phyloP scores from a whole-genome alignment of 176 grass and related monocot genomes.

The Stipa capillata region DNA sequence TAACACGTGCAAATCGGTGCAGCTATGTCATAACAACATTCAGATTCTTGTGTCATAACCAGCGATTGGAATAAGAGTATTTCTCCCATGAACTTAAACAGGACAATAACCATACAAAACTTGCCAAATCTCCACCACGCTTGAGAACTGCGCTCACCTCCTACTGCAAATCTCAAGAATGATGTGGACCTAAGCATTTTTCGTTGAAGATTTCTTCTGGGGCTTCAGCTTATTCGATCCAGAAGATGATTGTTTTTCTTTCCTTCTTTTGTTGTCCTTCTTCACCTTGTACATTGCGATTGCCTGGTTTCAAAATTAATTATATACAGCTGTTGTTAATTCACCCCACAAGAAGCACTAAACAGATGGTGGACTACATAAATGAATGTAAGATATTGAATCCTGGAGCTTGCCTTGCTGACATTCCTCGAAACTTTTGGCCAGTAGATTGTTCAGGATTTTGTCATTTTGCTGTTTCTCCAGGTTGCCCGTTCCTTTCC shows the following conservation, averaged over 20 bases:
- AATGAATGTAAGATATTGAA: not conserved
- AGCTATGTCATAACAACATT: conserved; percentile 10
- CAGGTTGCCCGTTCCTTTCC: conserved; percentile 59
- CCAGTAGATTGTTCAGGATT: conserved; percentile 57
- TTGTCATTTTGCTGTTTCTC: conserved; percentile 71
- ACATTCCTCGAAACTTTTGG: conserved; percentile 57
- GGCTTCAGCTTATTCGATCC: conserved; percentile 48
- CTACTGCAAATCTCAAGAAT: not conserved
- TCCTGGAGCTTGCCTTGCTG: conserved; percentile 51
- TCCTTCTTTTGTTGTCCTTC: conserved; percentile 70
- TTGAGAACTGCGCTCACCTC: conserved; percentile 1
- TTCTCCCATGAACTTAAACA: conserved; percentile 13
- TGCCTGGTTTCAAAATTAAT: conserved; percentile 43
- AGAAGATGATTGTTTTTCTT: conserved; percentile 25
- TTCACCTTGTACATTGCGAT: conserved; percentile 71
- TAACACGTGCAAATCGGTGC: not conserved
- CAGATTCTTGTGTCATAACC: conserved; percentile 2
- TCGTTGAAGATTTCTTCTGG: conserved; percentile 59
- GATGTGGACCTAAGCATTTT: conserved; percentile 33
- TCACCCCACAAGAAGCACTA: not conserved
- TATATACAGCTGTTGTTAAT: conserved; percentile 1
- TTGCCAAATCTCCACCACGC: not conserved
- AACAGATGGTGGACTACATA: not conserved
- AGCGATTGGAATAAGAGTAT: conserved; percentile 21
- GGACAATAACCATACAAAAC: conserved; percentile 3